Conservation (phyloP, 2,329 filamentous ascomycete genomes). For the Achaetomium macrosporum region DNA sequence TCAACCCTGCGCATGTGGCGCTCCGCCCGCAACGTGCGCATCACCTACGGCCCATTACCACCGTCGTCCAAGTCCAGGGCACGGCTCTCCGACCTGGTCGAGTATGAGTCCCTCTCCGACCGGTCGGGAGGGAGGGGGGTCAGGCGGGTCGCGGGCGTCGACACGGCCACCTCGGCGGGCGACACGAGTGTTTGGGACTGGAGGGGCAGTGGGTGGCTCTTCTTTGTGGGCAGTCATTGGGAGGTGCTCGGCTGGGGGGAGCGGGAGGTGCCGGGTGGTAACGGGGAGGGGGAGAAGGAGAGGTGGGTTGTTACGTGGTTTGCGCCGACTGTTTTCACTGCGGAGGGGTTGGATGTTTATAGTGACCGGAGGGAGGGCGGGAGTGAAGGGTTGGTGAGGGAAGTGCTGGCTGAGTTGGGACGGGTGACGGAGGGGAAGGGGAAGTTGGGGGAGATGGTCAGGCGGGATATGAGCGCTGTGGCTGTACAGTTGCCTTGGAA, state of each 20-base stretch:
- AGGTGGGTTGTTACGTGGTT: constrained; percentile 82
- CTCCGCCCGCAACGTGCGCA: constrained; percentile 70
- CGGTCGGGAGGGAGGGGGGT: constrained; percentile 36
- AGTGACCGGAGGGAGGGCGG: constrained; percentile 57
- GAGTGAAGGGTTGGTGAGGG: constrained; percentile 48
- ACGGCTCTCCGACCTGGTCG: constrained; percentile 64
- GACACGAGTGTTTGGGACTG: constrained; percentile 58
- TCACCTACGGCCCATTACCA: constrained; percentile 61
- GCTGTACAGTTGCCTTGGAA: constrained; percentile 49
- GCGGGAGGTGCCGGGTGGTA: constrained; percentile 31
- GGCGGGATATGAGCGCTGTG: constrained; percentile 45
- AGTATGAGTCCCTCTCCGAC: constrained; percentile 52
- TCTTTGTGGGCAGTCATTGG: constrained; percentile 70
- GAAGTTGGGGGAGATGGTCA: constrained; percentile 46
- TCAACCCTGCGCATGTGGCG: constrained; percentile 77
- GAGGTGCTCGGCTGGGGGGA: constrained; percentile 74
- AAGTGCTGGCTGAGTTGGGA: constrained; percentile 50
- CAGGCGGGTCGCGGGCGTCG: constrained; percentile 60
- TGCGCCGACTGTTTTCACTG: constrained; percentile 74
- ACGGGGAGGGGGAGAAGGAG: constrained; percentile 34
- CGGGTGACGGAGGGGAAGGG: constrained; percentile 40
- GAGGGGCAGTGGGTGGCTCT: constrained; percentile 70
- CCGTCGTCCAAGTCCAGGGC: constrained; percentile 14
- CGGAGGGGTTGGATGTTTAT: constrained; percentile 76
- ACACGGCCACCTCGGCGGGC: constrained; percentile 37